Conservation (phyloP, 176 grass and related monocot genomes). For the Aechmea fasciata region DNA sequence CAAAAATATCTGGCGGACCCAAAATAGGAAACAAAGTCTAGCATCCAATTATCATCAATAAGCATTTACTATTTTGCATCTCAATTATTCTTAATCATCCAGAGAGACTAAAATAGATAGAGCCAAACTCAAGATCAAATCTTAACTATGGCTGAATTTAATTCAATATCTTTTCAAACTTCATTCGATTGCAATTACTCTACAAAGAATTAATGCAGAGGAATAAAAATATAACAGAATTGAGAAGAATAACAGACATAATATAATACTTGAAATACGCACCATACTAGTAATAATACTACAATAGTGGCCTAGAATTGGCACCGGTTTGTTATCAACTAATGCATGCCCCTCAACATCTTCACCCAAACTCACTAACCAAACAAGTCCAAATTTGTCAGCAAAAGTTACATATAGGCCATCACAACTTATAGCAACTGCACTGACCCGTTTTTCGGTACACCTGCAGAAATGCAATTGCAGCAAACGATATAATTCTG, state of each 20-base stretch:
- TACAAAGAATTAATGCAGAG: not conserved
- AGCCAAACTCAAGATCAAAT: too few species aligned
- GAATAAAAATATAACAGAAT: constrained; percentile 1
- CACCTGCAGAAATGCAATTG: constrained; percentile 34
- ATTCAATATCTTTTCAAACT: not conserved
- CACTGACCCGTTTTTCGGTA: constrained; percentile 78
- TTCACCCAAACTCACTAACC: constrained; percentile 38
- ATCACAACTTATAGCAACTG: constrained; percentile 59
- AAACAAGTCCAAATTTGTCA: constrained; percentile 88
- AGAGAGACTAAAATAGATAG: too few species aligned
- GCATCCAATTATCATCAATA: too few species aligned
- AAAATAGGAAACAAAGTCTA: too few species aligned
- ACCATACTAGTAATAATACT: constrained; percentile 98
- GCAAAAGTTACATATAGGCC: constrained; percentile 58
- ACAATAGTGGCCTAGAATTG: constrained; percentile 85
- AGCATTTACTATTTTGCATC: too few species aligned
- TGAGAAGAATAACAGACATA: not conserved
- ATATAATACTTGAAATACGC: constrained; percentile 1
- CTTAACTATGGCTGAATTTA: too few species aligned
- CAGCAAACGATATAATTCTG: not conserved
- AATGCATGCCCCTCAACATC: constrained; percentile 23
- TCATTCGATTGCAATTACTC: not conserved
- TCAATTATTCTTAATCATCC: too few species aligned
- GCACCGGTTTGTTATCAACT: constrained; percentile 45
- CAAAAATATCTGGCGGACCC: too few species aligned